Evolutionary conservation across 2,329 filamentous ascomycete species (phyloP), one percentile per base, ranked within the genome.

Genomic region (Neoarthrinium moseri): DNA sequence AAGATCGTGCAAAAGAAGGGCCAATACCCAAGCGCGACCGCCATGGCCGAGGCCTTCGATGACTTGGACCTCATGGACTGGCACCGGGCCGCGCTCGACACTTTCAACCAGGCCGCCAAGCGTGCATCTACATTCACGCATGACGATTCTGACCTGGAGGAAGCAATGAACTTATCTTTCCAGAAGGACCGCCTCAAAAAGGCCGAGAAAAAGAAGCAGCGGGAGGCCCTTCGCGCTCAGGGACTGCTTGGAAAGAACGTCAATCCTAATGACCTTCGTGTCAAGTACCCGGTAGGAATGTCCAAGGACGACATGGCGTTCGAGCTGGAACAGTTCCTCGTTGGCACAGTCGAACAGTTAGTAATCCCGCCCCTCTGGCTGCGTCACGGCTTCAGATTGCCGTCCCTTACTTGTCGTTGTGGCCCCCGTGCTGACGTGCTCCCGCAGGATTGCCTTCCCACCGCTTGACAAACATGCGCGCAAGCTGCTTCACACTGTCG

Each of bases 11-110:
- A 56, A 42, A 54, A 51, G 20, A 56, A 57, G 24, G 64, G 64
- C 11, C 56, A 62, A 37, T 69, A 66, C 43, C 65, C 67, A 6
- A 72, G 62, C 46, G 71, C 72, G 23, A 63, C 64, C 18, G 58
- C 65, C 26, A 64, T 73, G 52, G 66, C 69, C 8, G 64, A 84
- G 46, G 68, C 67, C 2, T 79, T 82, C 50, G 82, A 86, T 49
- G 87, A 83, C 7, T 85, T 96, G 52, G 90, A 96, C 59, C 73
- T 95, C 35, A 92, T 94, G 85, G 89, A 95, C 58, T 89, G 87
- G 68, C 79, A 87, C 13, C 77, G 84, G 21, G 83, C 84, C 1
- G 89, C 83, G 43, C 64, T 91, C 5, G 78, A 75, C 45, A 64
- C 66, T 35, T 81, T 77, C 51, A 85, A 81, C 17, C 40, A 43